A percentile compares a stretch with the other conserved stretches of the same genome.
Conservation (phyloP, 306 rosid species). For the Castanea crenata region DNA sequence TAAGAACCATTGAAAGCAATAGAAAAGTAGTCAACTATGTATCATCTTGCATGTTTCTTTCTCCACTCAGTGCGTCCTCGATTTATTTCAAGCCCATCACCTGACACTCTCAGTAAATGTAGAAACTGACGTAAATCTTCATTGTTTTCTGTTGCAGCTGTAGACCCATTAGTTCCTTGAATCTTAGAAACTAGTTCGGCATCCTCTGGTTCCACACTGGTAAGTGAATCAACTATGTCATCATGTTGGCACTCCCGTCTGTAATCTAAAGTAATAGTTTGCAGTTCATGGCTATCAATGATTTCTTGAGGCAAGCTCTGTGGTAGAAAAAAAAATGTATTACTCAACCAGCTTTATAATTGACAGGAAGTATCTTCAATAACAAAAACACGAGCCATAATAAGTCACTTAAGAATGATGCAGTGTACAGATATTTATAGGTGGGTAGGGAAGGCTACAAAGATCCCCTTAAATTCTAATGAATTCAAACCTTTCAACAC, state of each 20-base stretch:
- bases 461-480: too few relatives aligned
- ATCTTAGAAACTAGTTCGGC: conserved; percentile 36
- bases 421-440: too few relatives aligned
- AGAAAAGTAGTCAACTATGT: conserved; percentile 6
- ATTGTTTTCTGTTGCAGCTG: conserved; percentile 24
- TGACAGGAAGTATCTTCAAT: neutral
- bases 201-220: conserved; percentile 53
- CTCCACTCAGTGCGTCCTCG: conserved; percentile 92
- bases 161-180: conserved; percentile 58
- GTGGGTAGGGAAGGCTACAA: too few relatives aligned
- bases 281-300: conserved; percentile 78
- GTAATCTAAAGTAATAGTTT: conserved; percentile 87
- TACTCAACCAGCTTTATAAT: conserved; percentile 13
- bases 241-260: conserved; percentile 88
- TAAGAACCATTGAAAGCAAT: neutral
- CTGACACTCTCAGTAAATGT: conserved; percentile 73
- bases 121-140: conserved; percentile 58
- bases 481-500: too few relatives aligned
- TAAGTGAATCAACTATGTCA: conserved; percentile 80
- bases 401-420: too few relatives aligned
- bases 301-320: conserved; percentile 97
- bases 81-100: conserved; percentile 78
- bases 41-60: conserved; percentile 72
- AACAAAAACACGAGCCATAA: neutral
- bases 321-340: conserved; percentile 2